These are phyloP conservation scores for Macrophomina phaseolina DNA, from an alignment of 2,329 filamentous ascomycete genomes.

Conservation along the genomic window DNA sequence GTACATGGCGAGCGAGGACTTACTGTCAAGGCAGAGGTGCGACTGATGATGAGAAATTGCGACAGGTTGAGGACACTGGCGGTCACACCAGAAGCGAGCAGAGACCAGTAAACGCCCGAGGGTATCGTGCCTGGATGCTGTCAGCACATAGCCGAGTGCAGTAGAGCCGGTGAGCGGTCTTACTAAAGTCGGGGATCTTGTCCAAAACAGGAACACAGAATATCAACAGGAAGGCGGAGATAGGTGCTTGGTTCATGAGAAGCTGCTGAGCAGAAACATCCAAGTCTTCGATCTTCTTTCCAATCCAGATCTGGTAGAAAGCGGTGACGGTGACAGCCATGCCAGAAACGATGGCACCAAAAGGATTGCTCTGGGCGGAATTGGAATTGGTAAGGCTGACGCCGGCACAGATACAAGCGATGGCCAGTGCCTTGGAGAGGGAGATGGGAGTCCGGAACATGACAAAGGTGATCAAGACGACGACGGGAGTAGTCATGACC, in stretches of 20 bases:
- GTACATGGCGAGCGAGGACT: background rate
- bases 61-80: constrained; percentile 50
- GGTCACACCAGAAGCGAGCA: constrained; percentile 50
- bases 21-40: constrained; percentile 45
- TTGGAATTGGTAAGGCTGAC: constrained; percentile 52
- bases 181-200: constrained; percentile 44
- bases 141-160: background rate
- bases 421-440: constrained; percentile 47
- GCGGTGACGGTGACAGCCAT: constrained; percentile 53
- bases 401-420: constrained; percentile 51
- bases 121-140: constrained; percentile 37
- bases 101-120: constrained; percentile 46
- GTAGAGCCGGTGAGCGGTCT: background rate
- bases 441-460: constrained; percentile 51
- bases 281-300: constrained; percentile 56
- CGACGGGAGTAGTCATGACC: constrained; percentile 56
- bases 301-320: constrained; percentile 57
- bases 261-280: constrained; percentile 51
- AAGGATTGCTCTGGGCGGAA: constrained; percentile 46
- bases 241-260: constrained; percentile 54
- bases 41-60: constrained; percentile 51
- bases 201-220: constrained; percentile 53
- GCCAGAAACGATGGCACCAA: constrained; percentile 51
- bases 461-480: constrained; percentile 53
- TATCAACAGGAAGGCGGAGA: constrained; percentile 51